Evolutionary conservation across 495 filamentous ascomycete species (phyloP), one percentile per base, ranked within the genome.

Genomic region (Glutinoglossum americanum): DNA sequence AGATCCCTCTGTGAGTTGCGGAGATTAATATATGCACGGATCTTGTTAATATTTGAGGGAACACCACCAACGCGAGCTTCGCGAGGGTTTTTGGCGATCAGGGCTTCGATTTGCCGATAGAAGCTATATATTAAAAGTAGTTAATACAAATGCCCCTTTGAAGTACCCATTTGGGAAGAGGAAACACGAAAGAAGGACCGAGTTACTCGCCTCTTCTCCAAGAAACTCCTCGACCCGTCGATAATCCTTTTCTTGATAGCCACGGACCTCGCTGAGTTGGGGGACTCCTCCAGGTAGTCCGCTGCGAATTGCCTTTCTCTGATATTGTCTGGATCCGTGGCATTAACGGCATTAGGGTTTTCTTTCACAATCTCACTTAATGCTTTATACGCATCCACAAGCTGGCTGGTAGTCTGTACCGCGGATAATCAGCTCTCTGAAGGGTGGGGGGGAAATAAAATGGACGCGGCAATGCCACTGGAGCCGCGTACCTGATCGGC

Each of bases 1-100:
- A 96, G 79, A 62, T 90, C 85, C 70, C 87, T 92, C 49, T 83
- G 76, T 3, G 78, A 72, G 28, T 80, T 73, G 51, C 82, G 79
- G 58, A 94, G 75, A 54, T 86, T 80, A 65, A 97, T 83, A 64
- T 88, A 99, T 1, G 87, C 92, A 59, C 87, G 84, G 65, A 96
- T 81, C 70, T 92, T 93, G 72, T 88, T 92, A 60, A 87, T 73
- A 1, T 84, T 79, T 49, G 86, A 85, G 0, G 92, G 92, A 37
- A 87, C 79, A 59, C 92, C 92, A 35, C 92, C 92, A 56, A 95
- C 71, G 64, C 85, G 87, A 10, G 92, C 93, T 65, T 95, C 88
- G 53, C 81, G 77, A 4, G 89, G 88, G 64, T 90, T 84, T 65
- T 84, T 90, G 30, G 77, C 70, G 57, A 97, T 83, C 23, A 81